Evolutionary conservation across 2,329 filamentous ascomycete genomes (phyloP), one percentile per base, ranked within the genome.

Genomic region (Trichoderma afroharzianum): DNA sequence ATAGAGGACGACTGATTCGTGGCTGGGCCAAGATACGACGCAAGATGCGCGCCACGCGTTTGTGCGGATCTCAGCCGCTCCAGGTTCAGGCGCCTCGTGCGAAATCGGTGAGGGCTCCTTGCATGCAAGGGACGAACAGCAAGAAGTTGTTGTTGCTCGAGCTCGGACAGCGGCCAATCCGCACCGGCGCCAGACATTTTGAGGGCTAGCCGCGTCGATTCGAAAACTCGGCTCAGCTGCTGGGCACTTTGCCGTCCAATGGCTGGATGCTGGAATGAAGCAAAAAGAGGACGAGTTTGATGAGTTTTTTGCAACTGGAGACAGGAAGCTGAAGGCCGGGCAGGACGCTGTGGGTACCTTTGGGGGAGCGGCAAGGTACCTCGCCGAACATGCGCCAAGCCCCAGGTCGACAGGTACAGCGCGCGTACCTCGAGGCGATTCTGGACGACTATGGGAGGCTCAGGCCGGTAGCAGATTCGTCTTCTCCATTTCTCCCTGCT

Each of bases 41-140:
- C 67, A 69, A 62, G 55, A 69, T 69, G 67, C 21, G 47, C n/a
- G 28, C 62, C 33, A 55, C 64, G 43, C 64, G 64, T 36, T 39
- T 33, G 53, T 21, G 53, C 67, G 67, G 57, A 69, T 69, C 67
- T 69, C 67, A 69, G 67, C 67, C 50, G 67, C 67, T 69, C 67
- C 67, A 69, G 67, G 67, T 62, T 61, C 67, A 30, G 3, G 21
- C 36, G 67, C 67, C 67, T 61, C 39, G 57, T 47, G 57, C 67
- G 28, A 69, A 50, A 62, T 62, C 67, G 67, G 67, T 53, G 67
- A 53, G 11, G 50, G 39, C 39, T 62, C 50, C 12, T 68, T 36
- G 28, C 55, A 47, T 69, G 57, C 66, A 69, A 69, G 66, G 66
- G 39, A 53, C 59, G 21, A 32, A 26, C 55, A 36, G 26, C 14